Conservation (phyloP, 495 filamentous ascomycete genomes). For the Lichina pygmaea region DNA sequence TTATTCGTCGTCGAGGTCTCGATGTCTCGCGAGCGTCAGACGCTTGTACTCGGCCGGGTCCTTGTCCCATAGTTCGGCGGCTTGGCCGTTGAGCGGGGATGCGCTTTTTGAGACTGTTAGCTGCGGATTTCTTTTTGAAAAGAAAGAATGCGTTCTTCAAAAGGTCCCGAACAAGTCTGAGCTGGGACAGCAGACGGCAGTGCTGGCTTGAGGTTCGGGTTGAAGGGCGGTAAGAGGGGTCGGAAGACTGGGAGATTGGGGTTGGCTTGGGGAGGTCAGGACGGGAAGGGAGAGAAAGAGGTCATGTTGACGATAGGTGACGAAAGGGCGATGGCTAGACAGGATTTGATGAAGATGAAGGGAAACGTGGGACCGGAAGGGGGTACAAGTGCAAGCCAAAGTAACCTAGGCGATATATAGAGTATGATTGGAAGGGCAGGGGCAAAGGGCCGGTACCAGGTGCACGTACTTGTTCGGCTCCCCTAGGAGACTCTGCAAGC, state of each 20-base stretch:
- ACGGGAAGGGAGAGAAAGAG: no score
- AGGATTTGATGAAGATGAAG: no score
- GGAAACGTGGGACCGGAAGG: no score
- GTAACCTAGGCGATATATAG: background rate
- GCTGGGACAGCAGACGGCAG: no score
- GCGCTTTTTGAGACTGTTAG: constrained; percentile 24
- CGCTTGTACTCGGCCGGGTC: constrained; percentile 70
- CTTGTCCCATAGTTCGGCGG: constrained; percentile 86
- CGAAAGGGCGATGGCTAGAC: no score
- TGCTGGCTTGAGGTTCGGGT: no score
- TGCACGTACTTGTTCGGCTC: constrained; percentile 74
- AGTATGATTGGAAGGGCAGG: background rate
- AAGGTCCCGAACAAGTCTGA: no score
- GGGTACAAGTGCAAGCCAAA: background rate
- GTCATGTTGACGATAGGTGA: no score
- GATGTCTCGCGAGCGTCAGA: constrained; percentile 34
- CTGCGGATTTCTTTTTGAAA: background rate
- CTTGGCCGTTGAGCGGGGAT: constrained; percentile 85
- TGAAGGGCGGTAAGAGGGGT: no score
- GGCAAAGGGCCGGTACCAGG: background rate
- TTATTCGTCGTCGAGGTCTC: constrained; percentile 29
- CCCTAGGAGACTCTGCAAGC: constrained; percentile 80
- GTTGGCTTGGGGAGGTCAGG: no score
- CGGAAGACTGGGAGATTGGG: no score
- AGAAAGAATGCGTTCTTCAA: no score